Base-by-base conservation (phyloP, 176 grass and related monocot species). In the Microstegium vimineum region DNA sequence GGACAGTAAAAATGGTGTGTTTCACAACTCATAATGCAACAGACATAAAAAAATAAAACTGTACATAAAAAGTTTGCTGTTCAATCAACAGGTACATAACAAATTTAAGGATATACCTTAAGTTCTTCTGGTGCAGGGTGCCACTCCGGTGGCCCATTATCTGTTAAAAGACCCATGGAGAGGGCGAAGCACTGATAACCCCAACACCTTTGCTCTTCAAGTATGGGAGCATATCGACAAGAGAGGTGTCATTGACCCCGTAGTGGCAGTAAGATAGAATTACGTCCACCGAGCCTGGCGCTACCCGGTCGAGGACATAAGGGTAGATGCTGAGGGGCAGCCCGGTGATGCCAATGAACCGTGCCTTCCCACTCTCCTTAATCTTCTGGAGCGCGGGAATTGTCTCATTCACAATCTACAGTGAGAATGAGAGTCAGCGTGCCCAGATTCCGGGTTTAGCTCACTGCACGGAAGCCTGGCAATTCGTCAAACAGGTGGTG, bases 231-330 rank as follows among this genome's bases (percentile, higher is more conserved):
- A 93, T 51, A 88, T 94, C 86, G 8, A 91, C 35, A 12, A 98
- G 86, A 1, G 92, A 51, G 0, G 86, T 86, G 78, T 94, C 95
- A 43, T 94, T 98, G 52, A 98, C 93, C 15, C 95, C 85, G 10
- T 84, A 93, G 82, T 98, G 95, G 68, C 95, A 98, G 72, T 98
- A 98, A 2, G 95, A 98, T 40, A 98, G 82, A 85, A 98, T 86
- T 47, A 98, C 65, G 87, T 98, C 95, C 3, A 98, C 69, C 1
- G 86, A 93, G 18, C 90, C 88, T 1, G 75, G 88, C 1, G 87
- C 86, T 32, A 93, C 89, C 3, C 88, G 79, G 57, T 98, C 90
- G 4, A 98, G 88, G 66, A 98, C 86, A 51, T 91, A 91, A 0
- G 82, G 84, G 74, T 86, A 94, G 26, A 94, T 86, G 66, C 26